Percentiles rank a stretch among this genome's conserved stretches.
phyloP scores from a whole-genome alignment of 805 yeast species.

The Starmerella potacharoeniae region DNA sequence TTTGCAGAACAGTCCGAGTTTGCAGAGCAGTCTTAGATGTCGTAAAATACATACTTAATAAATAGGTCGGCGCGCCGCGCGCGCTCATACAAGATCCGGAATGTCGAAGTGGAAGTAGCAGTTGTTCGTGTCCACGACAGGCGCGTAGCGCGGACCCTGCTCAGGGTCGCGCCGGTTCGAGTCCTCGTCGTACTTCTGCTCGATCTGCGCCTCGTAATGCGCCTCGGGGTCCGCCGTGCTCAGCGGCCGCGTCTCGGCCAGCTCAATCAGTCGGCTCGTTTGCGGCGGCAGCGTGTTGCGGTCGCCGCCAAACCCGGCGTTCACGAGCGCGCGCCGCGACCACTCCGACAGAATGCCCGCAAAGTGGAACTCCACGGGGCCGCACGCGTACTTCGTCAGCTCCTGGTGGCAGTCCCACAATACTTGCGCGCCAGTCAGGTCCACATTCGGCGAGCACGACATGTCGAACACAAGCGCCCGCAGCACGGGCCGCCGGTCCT shows the following conservation, averaged over 20 bases:
- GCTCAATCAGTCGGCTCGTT: slow-evolving; percentile 12
- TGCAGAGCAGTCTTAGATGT: too few relatives aligned
- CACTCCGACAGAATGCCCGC: slow-evolving; percentile 77
- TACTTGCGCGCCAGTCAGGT: slow-evolving; percentile 69
- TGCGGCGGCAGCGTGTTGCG: slow-evolving; percentile 26
- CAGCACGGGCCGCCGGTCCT: slow-evolving; percentile 53
- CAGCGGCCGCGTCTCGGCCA: not conserved
- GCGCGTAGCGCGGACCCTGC: slow-evolving; percentile 29
- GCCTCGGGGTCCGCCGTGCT: slow-evolving; percentile 3
- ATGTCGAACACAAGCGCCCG: slow-evolving; percentile 72
- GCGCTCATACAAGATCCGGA: slow-evolving; percentile 34
- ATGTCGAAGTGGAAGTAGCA: slow-evolving; percentile 73
- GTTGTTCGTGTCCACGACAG: slow-evolving; percentile 52
- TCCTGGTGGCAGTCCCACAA: slow-evolving; percentile 66
- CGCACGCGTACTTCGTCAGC: slow-evolving; percentile 59
- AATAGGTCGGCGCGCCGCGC: not conserved
- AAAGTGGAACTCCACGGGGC: slow-evolving; percentile 82
- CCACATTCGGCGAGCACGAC: slow-evolving; percentile 61
- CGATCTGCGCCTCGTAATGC: not conserved
- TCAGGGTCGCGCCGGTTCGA: not conserved
- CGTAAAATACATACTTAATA: not conserved
- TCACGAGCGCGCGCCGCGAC: slow-evolving; percentile 65
- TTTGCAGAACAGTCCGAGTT: too few relatives aligned
- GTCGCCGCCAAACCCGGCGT: slow-evolving; percentile 41
- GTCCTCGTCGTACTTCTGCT: slow-evolving; percentile 5